These are phyloP conservation scores for Collybia sordida DNA, from an alignment of 768 basidiomycete species.

Conservation along the genomic window DNA sequence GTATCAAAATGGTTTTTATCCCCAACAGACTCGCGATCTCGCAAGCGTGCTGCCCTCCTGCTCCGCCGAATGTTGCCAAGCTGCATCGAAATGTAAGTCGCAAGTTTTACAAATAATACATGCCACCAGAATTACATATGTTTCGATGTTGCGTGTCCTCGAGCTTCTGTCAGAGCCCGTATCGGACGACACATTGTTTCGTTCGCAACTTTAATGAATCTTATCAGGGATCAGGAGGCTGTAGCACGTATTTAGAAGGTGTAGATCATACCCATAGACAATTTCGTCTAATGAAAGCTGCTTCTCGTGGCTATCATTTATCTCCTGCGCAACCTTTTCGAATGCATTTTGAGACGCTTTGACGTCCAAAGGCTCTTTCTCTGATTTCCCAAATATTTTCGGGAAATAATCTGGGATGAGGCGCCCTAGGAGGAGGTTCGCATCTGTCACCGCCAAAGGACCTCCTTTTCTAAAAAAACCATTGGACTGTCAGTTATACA, in stretches of 20 bases:
- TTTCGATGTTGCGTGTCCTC: slow-evolving; percentile 78
- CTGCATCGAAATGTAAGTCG: slow-evolving; percentile 32
- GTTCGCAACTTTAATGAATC: slow-evolving; percentile 94
- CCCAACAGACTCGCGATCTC: slow-evolving; percentile 87
- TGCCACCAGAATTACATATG: slow-evolving; percentile 50
- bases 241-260: background rate
- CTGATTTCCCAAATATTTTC: slow-evolving; percentile 90
- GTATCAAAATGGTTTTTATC: slow-evolving; percentile 85
- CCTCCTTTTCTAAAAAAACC: slow-evolving; percentile 73
- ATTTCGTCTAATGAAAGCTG: slow-evolving; percentile 77
- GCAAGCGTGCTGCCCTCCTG: slow-evolving; percentile 91
- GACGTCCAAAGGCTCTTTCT: slow-evolving; percentile 80
- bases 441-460: slow-evolving; percentile 89
- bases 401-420: slow-evolving; percentile 91
- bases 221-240: slow-evolving; percentile 23
- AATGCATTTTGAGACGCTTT: slow-evolving; percentile 71
- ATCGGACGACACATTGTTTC: slow-evolving; percentile 97
- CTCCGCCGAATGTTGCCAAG: slow-evolving; percentile 85
- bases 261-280: slow-evolving; percentile 69
- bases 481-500: slow-evolving; percentile 5
- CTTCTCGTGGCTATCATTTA: slow-evolving; percentile 64
- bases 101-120: no score
- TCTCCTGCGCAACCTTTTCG: slow-evolving; percentile 62
- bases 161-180: slow-evolving; percentile 85
- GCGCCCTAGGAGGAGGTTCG: slow-evolving; percentile 87